Base-by-base conservation (phyloP, 768 basidiomycete genomes). In the Tephrocybe sp. region DNA sequence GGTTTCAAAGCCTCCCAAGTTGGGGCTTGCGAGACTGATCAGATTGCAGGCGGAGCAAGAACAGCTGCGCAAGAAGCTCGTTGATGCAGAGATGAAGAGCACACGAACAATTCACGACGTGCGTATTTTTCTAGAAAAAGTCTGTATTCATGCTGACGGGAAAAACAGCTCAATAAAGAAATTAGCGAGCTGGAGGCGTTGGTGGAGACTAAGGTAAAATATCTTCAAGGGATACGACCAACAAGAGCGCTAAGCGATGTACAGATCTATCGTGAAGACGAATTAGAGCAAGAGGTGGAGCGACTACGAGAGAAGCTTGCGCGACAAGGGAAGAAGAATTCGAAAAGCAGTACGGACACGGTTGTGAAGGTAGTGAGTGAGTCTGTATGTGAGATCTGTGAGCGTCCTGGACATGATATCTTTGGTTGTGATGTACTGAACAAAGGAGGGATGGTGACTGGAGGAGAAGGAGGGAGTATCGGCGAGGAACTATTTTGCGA, bases 221-320 rank as follows among this genome's bases (percentile, higher is more conserved):
- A 17, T 45, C 14, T 17, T 49, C 13, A 5, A 4, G 12, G 32
- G 12, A n/a, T 14, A 11, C 22, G 32, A 34, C 31, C 10, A 31
- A 31, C 14, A 20, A 10, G 12, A 23, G 19, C 38, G 16, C 23
- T 26, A 19, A 51, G 38, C 10, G 23, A 44, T 45, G 6, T 30
- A 11, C 54, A 92, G 89, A 93, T 94, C 56, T 92, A 93, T 63
- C 84, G 86, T 36, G 92, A 93, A 83, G 92, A 93, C 62, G 92
- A 93, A 57, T 80, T 96, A 23, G 92, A 94, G 61, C 83, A 84
- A 62, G 91, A 95, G 62, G 65, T 94, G 30, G 87, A 92, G 61
- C 78, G 79, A 9, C 67, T 87, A 45, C 89, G 87, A 58, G 85
- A 89, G 20, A 88, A 85, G 60, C 71, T 89, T 36, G 63, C 79